These are phyloP conservation scores for Cryptosporidium baileyi DNA, from an alignment of 169 alveolate genomes.

Conservation along the genomic window DNA sequence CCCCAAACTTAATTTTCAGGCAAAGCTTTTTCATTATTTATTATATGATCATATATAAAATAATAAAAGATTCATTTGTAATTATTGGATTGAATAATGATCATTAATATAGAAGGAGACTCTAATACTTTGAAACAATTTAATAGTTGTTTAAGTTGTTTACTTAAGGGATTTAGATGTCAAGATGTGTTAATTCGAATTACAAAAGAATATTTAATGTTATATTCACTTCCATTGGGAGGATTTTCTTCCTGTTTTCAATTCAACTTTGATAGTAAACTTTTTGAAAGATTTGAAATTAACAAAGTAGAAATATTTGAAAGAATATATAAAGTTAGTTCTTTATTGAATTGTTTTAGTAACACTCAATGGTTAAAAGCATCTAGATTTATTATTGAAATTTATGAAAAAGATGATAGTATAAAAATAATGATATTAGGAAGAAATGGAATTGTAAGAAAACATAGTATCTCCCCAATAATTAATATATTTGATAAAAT, in stretches of 20 bases:
- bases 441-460: conserved; percentile 21
- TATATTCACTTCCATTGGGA: conserved; percentile 47
- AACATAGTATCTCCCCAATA: conserved; percentile 30
- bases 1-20: no score
- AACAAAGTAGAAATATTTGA: conserved; percentile 1
- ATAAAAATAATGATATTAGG: conserved; percentile 1
- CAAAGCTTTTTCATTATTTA: no score
- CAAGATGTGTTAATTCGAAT: conserved; percentile 39
- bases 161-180: conserved; percentile 45
- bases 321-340: neutral
- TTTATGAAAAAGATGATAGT: neutral
- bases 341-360: conserved; percentile 33
- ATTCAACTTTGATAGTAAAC: conserved; percentile 12
- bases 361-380: conserved; percentile 60
- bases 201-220: conserved; percentile 28
- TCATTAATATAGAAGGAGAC: conserved; percentile 40
- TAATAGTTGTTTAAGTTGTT: conserved; percentile 51
- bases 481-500: conserved; percentile 4
- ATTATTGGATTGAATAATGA: no score
- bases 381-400: neutral
- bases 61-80: no score
- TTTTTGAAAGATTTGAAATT: conserved; percentile 35
- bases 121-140: neutral
- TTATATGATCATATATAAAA: no score
- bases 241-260: conserved; percentile 55